Conservation (phyloP, 352 stramenopile genomes). For the Phytopythium boreale region DNA sequence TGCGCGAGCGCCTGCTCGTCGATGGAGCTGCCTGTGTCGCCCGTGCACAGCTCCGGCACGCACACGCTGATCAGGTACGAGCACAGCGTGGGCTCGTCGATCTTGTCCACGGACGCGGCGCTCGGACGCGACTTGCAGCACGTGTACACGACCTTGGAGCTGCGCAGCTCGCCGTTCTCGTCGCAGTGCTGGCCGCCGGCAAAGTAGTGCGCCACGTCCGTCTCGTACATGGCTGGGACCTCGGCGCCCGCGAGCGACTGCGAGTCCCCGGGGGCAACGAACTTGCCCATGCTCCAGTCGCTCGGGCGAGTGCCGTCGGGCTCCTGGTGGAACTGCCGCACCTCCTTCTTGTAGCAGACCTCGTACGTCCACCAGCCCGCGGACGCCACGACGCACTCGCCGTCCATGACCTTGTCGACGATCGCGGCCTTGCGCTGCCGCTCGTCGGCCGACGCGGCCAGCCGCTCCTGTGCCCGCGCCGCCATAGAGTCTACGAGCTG, state of each 20-base stretch:
- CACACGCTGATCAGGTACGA: slow-evolving; percentile 78
- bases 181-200: slow-evolving; percentile 76
- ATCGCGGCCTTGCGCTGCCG: slow-evolving; percentile 35
- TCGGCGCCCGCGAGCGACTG: slow-evolving; percentile 22
- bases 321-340: slow-evolving; percentile 83
- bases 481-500: slow-evolving; percentile 53
- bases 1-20: slow-evolving; percentile 16
- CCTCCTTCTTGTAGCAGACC: slow-evolving; percentile 77
- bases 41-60: slow-evolving; percentile 67
- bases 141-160: slow-evolving; percentile 68
- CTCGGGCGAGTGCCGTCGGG: slow-evolving; percentile 57
- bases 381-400: slow-evolving; percentile 52
- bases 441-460: slow-evolving; percentile 27
- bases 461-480: slow-evolving; percentile 33
- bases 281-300: slow-evolving; percentile 85
- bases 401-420: slow-evolving; percentile 48
- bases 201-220: slow-evolving; percentile 72
- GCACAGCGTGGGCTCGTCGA: slow-evolving; percentile 82
- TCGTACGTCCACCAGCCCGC: slow-evolving; percentile 86
- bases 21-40: slow-evolving; percentile 23
- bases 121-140: slow-evolving; percentile 71
- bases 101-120: slow-evolving; percentile 53
- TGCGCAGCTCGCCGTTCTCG: slow-evolving; percentile 75
- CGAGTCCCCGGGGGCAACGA: slow-evolving; percentile 28
- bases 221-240: slow-evolving; percentile 18